Conservation (phyloP, 2,329 filamentous ascomycete species). For the Ophiocordyceps camponoti-saundersi region DNA sequence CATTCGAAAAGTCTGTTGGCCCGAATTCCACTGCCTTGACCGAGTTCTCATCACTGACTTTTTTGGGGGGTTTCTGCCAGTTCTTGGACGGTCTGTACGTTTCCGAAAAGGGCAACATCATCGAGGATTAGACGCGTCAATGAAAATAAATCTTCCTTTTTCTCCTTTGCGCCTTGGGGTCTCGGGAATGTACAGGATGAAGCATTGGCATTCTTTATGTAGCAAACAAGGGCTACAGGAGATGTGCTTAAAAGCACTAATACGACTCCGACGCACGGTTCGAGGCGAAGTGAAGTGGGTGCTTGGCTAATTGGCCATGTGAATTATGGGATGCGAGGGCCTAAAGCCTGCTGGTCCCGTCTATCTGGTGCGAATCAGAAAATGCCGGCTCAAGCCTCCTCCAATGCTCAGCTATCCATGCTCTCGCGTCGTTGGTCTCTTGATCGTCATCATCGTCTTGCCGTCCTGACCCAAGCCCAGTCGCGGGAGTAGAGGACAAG, state of each 20-base stretch:
- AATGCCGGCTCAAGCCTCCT: background rate
- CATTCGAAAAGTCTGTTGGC: constrained; percentile 77
- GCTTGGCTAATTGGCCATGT: background rate
- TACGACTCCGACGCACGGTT: constrained; percentile 6
- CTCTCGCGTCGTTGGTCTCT: background rate
- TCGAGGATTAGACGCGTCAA: constrained; percentile 41
- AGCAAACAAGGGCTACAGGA: constrained; percentile 27
- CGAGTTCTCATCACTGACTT: constrained; percentile 7
- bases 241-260: constrained; percentile 20
- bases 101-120: constrained; percentile 94
- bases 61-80: constrained; percentile 22
- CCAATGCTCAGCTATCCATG: background rate
- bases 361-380: background rate
- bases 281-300: background rate
- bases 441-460: background rate
- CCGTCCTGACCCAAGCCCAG: background rate
- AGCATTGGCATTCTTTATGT: constrained; percentile 39
- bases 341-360: background rate
- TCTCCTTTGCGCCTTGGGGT: constrained; percentile 38
- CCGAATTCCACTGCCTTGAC: background rate
- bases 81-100: constrained; percentile 99
- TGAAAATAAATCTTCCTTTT: constrained; percentile 32
- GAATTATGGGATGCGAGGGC: background rate
- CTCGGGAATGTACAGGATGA: constrained; percentile 43
- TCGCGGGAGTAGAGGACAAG: background rate